Conservation (phyloP, 2,329 filamentous ascomycete species). For the Trichoderma lentiforme region DNA sequence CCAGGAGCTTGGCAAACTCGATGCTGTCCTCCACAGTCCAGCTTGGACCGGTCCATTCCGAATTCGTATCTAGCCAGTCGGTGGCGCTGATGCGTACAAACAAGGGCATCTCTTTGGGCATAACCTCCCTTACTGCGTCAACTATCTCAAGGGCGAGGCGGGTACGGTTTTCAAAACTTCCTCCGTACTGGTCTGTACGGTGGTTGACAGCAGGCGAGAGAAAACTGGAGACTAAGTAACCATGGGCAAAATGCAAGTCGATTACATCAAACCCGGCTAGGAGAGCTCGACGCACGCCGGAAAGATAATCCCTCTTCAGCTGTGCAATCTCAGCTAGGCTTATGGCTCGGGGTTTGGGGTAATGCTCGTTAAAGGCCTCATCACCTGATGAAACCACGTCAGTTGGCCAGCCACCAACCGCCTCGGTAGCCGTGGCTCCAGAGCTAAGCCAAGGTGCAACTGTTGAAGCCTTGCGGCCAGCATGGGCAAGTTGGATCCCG, state of each 20-base stretch:
- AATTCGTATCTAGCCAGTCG: conserved; percentile 68
- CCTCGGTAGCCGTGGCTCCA: conserved; percentile 38
- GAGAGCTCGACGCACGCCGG: conserved; percentile 52
- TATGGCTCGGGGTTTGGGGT: conserved; percentile 61
- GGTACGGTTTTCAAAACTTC: conserved; percentile 67
- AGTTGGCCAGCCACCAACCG: conserved; percentile 48
- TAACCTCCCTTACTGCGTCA: conserved; percentile 57
- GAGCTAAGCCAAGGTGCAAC: conserved; percentile 63
- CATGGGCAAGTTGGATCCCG: conserved; percentile 72
- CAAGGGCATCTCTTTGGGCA: conserved; percentile 66
- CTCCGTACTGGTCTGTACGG: conserved; percentile 65
- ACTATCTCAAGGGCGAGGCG: conserved; percentile 66
- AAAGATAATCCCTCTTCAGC: conserved; percentile 59
- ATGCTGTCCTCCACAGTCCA: conserved; percentile 69
- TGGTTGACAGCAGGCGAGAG: conserved; percentile 67
- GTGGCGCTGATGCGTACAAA: conserved; percentile 70
- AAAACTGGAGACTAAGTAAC: conserved; percentile 69
- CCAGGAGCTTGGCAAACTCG: conserved; percentile 60
- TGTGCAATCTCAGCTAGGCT: conserved; percentile 60
- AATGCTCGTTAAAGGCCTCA: conserved; percentile 54
- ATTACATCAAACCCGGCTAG: conserved; percentile 64
- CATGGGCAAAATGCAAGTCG: conserved; percentile 72
- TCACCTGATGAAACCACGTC: conserved; percentile 44
- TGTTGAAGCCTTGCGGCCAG: conserved; percentile 61
- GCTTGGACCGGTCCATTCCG: conserved; percentile 48